These are phyloP conservation scores for Gnetum montanum DNA, from an alignment of 75 land plant species.

Conservation along the genomic window DNA sequence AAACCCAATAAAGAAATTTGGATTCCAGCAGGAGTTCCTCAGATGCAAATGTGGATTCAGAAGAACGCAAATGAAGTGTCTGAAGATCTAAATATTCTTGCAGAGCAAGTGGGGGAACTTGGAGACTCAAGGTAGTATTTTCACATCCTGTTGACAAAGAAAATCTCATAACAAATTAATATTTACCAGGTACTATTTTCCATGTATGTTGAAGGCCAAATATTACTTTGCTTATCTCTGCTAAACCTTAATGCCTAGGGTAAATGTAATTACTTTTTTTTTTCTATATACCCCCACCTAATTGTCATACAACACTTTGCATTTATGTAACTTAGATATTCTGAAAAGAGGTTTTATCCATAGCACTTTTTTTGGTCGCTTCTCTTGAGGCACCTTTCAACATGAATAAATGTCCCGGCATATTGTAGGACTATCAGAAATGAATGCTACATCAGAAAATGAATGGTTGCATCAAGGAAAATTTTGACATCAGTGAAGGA, in stretches of 20 bases:
- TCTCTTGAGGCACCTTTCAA: too few species aligned
- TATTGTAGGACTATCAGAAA: too few species aligned
- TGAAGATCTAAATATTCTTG: constrained; percentile 18
- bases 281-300: too few species aligned
- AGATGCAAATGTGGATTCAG: constrained; percentile 40
- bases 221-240: neutral
- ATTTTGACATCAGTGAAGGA: too few species aligned
- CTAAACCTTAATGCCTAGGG: neutral
- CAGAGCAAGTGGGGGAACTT: constrained; percentile 13
- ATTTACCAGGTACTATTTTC: neutral
- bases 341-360: neutral
- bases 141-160: neutral
- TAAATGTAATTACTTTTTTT: too few species aligned
- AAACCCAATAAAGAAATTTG: constrained; percentile 5
- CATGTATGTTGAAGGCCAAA: neutral
- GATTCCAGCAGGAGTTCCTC: constrained; percentile 31
- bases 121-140: constrained; percentile 16
- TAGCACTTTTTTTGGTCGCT: neutral
- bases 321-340: neutral
- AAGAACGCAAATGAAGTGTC: constrained; percentile 4
- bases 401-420: too few species aligned
- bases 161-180: neutral
- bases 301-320: too few species aligned
- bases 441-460: too few species aligned
- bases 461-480: too few species aligned